These are phyloP conservation scores for Rutstroemia sp. DNA, from an alignment of 2,329 filamentous ascomycete species.

Conservation along the genomic window DNA sequence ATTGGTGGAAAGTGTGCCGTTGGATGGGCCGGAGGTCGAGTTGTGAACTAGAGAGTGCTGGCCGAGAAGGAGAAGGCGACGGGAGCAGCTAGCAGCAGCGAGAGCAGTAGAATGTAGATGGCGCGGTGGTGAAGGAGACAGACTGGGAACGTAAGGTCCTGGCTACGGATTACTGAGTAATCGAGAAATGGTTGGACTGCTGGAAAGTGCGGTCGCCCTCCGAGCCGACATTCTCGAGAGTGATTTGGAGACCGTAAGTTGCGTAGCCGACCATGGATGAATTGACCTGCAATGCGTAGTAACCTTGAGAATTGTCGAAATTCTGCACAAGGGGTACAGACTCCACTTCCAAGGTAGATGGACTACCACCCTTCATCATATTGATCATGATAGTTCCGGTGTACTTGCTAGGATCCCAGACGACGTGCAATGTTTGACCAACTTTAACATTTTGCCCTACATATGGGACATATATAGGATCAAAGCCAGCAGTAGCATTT, in stretches of 20 bases:
- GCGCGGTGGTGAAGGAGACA: no score
- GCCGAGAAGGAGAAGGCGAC: neutral
- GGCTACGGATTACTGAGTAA: slow-evolving; percentile 11
- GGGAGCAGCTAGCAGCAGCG: neutral
- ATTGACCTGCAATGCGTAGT: slow-evolving; percentile 45
- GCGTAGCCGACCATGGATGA: slow-evolving; percentile 36
- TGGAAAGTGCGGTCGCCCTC: slow-evolving; percentile 40
- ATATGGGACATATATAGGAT: slow-evolving; percentile 43
- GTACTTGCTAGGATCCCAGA: slow-evolving; percentile 38
- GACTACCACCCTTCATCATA: slow-evolving; percentile 45
- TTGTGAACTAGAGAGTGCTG: neutral
- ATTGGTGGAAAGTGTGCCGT: no score
- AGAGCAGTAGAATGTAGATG: neutral
- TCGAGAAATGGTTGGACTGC: slow-evolving; percentile 52
- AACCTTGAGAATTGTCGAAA: slow-evolving; percentile 38
- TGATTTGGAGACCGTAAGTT: slow-evolving; percentile 52
- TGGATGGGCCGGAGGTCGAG: no score
- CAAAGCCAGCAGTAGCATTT: slow-evolving; percentile 39
- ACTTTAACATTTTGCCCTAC: slow-evolving; percentile 38
- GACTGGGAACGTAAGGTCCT: neutral
- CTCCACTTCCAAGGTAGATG: slow-evolving; percentile 36
- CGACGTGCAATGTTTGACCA: slow-evolving; percentile 42
- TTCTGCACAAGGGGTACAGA: slow-evolving; percentile 41
- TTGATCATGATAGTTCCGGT: slow-evolving; percentile 43
- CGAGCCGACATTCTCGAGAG: slow-evolving; percentile 36